phyloP scores from a whole-genome alignment of 768 basidiomycete species.

The Psilocybe subaeruginosa region DNA sequence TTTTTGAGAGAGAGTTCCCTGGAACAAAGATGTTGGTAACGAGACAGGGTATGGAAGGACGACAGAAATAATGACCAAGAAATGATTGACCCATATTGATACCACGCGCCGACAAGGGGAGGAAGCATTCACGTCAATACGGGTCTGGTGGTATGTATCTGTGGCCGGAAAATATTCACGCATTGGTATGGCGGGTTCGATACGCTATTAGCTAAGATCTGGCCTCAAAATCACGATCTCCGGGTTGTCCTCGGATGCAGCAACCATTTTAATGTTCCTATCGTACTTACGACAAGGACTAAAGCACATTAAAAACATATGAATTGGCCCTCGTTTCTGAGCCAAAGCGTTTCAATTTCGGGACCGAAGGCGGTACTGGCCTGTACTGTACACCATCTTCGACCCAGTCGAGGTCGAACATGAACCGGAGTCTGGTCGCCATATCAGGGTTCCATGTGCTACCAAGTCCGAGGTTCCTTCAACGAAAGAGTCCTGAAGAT shows the following conservation, averaged over 20 bases:
- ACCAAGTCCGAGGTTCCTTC: not conserved
- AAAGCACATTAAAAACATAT: not conserved
- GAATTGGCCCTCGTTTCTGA: too few species aligned
- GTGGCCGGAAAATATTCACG: not conserved
- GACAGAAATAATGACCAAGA: not conserved
- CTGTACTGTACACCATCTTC: not conserved
- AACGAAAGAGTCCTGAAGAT: not conserved
- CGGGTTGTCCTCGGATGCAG: conserved; percentile 24
- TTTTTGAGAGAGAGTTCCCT: not conserved
- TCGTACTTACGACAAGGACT: not conserved
- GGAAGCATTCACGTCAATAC: not conserved
- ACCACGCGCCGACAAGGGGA: not conserved
- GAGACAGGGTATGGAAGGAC: not conserved
- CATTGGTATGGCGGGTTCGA: not conserved
- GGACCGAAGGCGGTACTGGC: not conserved
- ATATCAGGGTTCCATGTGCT: not conserved
- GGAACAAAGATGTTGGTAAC: not conserved
- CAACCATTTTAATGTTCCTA: not conserved
- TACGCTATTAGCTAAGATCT: conserved; percentile 7
- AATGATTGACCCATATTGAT: not conserved
- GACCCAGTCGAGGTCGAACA: not conserved
- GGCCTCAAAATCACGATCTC: conserved; percentile 8
- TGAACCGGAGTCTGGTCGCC: not conserved
- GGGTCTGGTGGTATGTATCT: not conserved
- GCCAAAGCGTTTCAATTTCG: not conserved